Evolutionary conservation across 2,329 filamentous ascomycete genomes (phyloP), one percentile per base, ranked within the genome.

Genomic region (Paracoccidioides lutzii): DNA sequence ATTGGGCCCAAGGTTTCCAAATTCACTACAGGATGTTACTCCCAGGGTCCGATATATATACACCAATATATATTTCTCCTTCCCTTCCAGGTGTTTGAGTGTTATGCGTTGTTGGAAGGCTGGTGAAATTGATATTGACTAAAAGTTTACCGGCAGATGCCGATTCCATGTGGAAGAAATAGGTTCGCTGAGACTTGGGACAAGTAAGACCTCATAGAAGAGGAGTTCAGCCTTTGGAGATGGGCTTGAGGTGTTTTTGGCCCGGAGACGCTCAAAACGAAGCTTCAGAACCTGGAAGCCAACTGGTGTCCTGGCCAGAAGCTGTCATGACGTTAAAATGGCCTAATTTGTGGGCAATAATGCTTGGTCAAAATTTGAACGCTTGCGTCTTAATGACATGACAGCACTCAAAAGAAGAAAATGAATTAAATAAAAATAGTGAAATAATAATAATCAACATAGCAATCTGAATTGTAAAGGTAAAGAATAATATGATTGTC

Each of bases 11-110:
- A 40, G 56, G 42, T 4, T 52, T 57, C 42, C 60, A 67, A 42
- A 65, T 62, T 53, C 65, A 73, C 65, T 59, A 64, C 46, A 70
- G 71, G 72, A 62, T 33, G 67, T 66, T 41, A 50, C 40, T 14
- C 33, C 3, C 14, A 5, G 40, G 4, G 40, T 4, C 12, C 30
- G n/a, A n/a, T n/a, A n/a, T n/a, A n/a, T n/a, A n/a, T n/a, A n/a
- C n/a, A n/a, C n/a, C n/a, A n/a, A n/a, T n/a, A n/a, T n/a, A n/a
- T n/a, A n/a, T n/a, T n/a, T n/a, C 10, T 12, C 14, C 14, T 14
- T 32, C 10, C 53, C 49, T 15, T 53, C 45, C 4, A 30, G 38
- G 12, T 53, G 35, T 49, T 37, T 10, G 4, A 37, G 15, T 45
- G 53, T 46, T 59, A 53, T 57, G 37, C 50, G 52, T 38, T 53